Percentiles rank a stretch among this genome's conserved stretches.
These are phyloP conservation scores for Sporothrix pseudoabietina DNA, from an alignment of 2,329 filamentous ascomycete genomes.

Conservation along the genomic window DNA sequence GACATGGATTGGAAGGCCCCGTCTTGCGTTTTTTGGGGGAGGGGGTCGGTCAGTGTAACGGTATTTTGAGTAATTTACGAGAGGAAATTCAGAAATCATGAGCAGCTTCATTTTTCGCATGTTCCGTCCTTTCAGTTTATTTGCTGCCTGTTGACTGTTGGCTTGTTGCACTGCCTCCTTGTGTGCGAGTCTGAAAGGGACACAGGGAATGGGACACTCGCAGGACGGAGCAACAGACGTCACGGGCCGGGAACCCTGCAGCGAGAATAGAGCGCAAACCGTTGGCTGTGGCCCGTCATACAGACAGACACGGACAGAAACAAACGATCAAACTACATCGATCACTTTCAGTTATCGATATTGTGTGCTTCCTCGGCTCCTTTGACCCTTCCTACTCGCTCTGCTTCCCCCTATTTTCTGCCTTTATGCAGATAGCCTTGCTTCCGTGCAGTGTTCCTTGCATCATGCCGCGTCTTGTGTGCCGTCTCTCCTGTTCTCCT, in stretches of 20 bases:
- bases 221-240: neutral
- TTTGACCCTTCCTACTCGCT: neutral
- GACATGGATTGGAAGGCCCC: neutral
- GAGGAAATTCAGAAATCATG: neutral
- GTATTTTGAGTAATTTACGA: slow-evolving; percentile 12
- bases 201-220: too few species aligned
- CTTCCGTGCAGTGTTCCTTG: slow-evolving; percentile 20
- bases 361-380: slow-evolving; percentile 1
- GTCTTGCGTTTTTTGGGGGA: too few species aligned
- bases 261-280: neutral
- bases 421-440: neutral
- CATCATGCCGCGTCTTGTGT: slow-evolving; percentile 2
- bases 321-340: neutral
- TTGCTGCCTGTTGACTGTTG: neutral
- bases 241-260: neutral
- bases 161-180: slow-evolving; percentile 13
- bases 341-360: neutral
- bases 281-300: neutral
- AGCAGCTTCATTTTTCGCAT: neutral
- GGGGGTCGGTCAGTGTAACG: neutral
- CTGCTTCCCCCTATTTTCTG: neutral
- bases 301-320: neutral
- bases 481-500: neutral
- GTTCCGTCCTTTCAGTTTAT: neutral
- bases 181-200: neutral